Evolutionary conservation across 179 eudicot genomes (phyloP), one percentile per base, ranked within the genome.

Genomic region (Spinacia oleracea): DNA sequence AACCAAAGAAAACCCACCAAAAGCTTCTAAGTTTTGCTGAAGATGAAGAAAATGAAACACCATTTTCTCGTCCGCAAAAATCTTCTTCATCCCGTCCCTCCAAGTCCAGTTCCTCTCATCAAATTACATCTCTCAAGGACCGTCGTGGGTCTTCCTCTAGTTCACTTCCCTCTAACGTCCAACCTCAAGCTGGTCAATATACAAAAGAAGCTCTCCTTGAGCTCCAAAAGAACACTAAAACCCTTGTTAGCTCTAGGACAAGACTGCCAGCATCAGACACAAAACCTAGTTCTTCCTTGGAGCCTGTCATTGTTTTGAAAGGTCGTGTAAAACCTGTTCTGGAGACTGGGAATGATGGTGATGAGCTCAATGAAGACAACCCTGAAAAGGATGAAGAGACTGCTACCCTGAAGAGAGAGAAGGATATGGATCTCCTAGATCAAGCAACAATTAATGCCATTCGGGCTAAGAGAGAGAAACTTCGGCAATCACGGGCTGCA

Each of bases 181-280:
- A 88, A 46, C 98, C 97, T 35, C 91, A 88, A 76, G 91, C 96
- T 12, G 99, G 99, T 12, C 78, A 83, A 23, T 96, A 96, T 82
- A 91, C 99, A 12, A 87, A 89, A 76, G 99, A 96, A 82, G 94
- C 93, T 2, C 89, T 93, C 7, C 88, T 85, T 21, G 98, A 96
- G 81, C 94, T 96, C 34, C 99, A 91, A 72, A 92, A 92, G 80
- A 96, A 91, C 78, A 89, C 98, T 46, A 89, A 80, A 79, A 88
- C 96, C 79, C 87, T 96, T 35, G 89, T 85, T 15, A 74, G 84
- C 59, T 78, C 96, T 31, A 81, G 83, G 77, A 40, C 85, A 1
- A 64, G 75, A 42, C 77, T 79, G 45, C 60, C 75, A 16, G 64
- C 85, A 5, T 75, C 84, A 16, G 84, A 79, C 6, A 51, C 71